A percentile compares a stretch with the other conserved stretches of the same genome.
Conservation (phyloP, 257 asterid species). For the Solanum verrucosum region DNA sequence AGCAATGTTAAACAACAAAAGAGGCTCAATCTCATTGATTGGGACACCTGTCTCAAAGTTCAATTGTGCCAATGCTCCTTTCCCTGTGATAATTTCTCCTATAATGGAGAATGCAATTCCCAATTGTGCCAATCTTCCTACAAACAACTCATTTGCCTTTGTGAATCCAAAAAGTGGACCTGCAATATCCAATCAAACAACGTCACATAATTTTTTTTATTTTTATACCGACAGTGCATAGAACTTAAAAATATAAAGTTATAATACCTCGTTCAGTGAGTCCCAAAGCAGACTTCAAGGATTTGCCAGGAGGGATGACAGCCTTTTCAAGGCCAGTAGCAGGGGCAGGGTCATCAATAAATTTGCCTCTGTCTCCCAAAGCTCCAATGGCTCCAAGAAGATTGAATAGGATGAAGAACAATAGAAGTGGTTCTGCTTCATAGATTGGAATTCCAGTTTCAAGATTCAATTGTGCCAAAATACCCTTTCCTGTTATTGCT, state of each 20-base stretch:
- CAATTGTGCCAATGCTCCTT: constrained; percentile 90
- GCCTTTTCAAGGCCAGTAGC: constrained; percentile 63
- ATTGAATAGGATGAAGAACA: constrained; percentile 83
- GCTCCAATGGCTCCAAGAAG: constrained; percentile 98
- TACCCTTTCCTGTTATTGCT: constrained; percentile 91
- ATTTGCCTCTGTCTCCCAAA: constrained; percentile 85
- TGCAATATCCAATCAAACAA: neutral
- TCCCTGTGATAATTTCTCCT: constrained; percentile 88
- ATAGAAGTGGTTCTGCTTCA: constrained; percentile 53
- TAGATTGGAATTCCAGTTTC: constrained; percentile 93
- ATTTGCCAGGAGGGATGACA: constrained; percentile 72
- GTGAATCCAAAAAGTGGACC: constrained; percentile 95
- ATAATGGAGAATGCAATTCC: constrained; percentile 89
- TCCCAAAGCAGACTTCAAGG: constrained; percentile 58
- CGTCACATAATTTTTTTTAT: neutral
- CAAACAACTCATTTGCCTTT: constrained; percentile 83
- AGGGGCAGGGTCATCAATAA: constrained; percentile 55
- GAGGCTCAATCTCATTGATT: constrained; percentile 75
- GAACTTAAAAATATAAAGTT: neutral
- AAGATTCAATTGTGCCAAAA: constrained; percentile 66
- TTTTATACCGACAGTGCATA: neutral
- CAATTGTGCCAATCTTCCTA: constrained; percentile 87
- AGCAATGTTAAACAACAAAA: constrained; percentile 61
- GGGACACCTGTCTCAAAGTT: constrained; percentile 93
- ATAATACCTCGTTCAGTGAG: constrained; percentile 46